These are phyloP conservation scores for Erythrobasidium hasegawianum DNA, from an alignment of 1,284 basidiomycete genomes.

Conservation along the genomic window DNA sequence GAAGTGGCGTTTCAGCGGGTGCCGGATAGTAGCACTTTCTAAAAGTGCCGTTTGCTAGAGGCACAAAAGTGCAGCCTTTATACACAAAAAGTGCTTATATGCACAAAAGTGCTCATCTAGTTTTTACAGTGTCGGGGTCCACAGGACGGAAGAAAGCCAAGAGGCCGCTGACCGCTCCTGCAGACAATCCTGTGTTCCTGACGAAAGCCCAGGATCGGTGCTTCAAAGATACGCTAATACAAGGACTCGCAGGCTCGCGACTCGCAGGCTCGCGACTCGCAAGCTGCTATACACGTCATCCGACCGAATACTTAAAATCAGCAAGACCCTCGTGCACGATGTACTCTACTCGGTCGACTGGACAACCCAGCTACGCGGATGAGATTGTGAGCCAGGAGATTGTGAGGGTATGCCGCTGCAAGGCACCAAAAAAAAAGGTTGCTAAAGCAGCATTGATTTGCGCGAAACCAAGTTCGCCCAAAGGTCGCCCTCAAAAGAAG, in stretches of 20 bases:
- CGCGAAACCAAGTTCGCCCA: slow-evolving; percentile 1
- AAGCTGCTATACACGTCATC: not conserved
- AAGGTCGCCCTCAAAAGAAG: slow-evolving; percentile 1
- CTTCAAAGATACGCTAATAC: slow-evolving; percentile 1
- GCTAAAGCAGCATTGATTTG: slow-evolving; percentile 1
- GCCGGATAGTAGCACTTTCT: too few relatives aligned
- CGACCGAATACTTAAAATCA: slow-evolving; percentile 1
- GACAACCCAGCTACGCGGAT: not conserved
- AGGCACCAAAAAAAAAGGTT: not conserved
- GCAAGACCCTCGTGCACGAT: not conserved
- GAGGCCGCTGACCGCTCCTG: slow-evolving; percentile 1
- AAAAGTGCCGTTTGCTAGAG: too few relatives aligned
- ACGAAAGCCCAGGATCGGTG: slow-evolving; percentile 1
- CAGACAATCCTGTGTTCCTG: slow-evolving; percentile 1
- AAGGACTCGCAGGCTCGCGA: slow-evolving; percentile 1
- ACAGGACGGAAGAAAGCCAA: slow-evolving; percentile 1
- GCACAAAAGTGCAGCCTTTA: too few relatives aligned
- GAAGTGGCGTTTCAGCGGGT: too few relatives aligned
- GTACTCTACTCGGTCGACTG: slow-evolving; percentile 1
- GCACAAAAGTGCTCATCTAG: too few relatives aligned
- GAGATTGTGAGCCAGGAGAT: too few relatives aligned
- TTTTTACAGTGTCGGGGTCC: too few relatives aligned
- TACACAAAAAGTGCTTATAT: too few relatives aligned
- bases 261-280: too few relatives aligned
- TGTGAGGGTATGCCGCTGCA: slow-evolving; percentile 1